Base-by-base conservation (phyloP, 2,329 filamentous ascomycete species). In the Alternaria burnsii region DNA sequence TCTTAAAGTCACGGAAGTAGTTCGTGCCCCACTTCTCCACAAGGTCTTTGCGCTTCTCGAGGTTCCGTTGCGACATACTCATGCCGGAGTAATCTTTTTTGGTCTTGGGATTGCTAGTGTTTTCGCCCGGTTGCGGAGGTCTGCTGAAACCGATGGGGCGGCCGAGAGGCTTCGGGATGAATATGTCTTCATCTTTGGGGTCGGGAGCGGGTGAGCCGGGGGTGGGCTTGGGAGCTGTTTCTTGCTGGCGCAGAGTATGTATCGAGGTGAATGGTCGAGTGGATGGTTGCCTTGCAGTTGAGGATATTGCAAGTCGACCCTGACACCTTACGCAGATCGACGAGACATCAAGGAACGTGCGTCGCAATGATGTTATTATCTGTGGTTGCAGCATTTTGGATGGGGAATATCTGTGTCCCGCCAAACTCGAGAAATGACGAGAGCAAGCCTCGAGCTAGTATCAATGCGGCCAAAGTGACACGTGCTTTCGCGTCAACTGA, bases 1-100 rank as follows among this genome's bases (percentile, higher is more conserved):
- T 95, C 61, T 87, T 88, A 91, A 93, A 97, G 84, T 99, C 94
- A 78, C 93, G 91, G 82, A 97, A 99, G 80, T 99, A 99, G 2
- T 94, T 94, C 59, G 92, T 91, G 20, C 89, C 84, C 74, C 96
- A 89, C 77, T 93, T 88, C 68, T 87, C 85, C 44, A 91, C 91
- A 55, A 98, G 83, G 75, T 92, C 85, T 69, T 91, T 86, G 66
- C 94, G 87, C 67, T 89, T 87, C 66, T 87, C 84, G 8, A 97
- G 80, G 76, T 98, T 94, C 34, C 74, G 71, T 54, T 77, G 66
- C 28, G 59, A 63, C 66, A 74, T 62, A 9, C 74, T 76, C 69
- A 72, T 73, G 40, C 72, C 72, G 9, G 65, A 69, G 55, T 76
- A 75, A 46, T 73, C 68, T 46, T 72, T 74, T 52, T 75, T 75